A percentile compares a stretch with the other conserved stretches of the same genome.
phyloP scores from a whole-genome alignment of 495 filamentous ascomycete species.

The Tricharina praecox region DNA sequence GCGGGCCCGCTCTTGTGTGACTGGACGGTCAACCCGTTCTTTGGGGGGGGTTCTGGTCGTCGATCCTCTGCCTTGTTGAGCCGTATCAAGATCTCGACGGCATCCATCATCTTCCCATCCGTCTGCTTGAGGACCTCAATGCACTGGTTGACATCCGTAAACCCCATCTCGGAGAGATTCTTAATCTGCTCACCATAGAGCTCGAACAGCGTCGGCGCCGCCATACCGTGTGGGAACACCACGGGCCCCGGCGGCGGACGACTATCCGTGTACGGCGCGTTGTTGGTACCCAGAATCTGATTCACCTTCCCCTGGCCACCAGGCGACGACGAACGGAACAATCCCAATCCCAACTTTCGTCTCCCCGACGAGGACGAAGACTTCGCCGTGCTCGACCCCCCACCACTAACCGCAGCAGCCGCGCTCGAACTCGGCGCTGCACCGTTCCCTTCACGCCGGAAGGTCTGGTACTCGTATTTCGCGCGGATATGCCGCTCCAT shows the following conservation, averaged over 20 bases:
- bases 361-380: constrained; percentile 8
- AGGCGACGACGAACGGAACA: constrained; percentile 12
- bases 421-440: too few relatives aligned
- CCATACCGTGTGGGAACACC: constrained; percentile 23
- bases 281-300: constrained; percentile 20
- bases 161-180: constrained; percentile 79
- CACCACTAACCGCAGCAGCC: background rate
- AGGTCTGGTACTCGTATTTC: constrained; percentile 62
- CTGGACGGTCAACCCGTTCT: constrained; percentile 29
- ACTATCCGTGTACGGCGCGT: constrained; percentile 16
- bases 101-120: constrained; percentile 65
- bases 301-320: constrained; percentile 13
- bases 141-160: constrained; percentile 67
- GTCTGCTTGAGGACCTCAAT: constrained; percentile 59
- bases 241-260: constrained; percentile 8
- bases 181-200: constrained; percentile 50
- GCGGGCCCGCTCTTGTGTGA: constrained; percentile 30
- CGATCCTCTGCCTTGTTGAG: constrained; percentile 43
- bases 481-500: constrained; percentile 89
- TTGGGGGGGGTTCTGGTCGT: constrained; percentile 32
- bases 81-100: constrained; percentile 64
- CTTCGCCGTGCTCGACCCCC: constrained; percentile 23
- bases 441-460: constrained; percentile 36
- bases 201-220: constrained; percentile 22
- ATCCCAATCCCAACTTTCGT: constrained; percentile 4